Percentiles rank a stretch among this genome's conserved stretches.
phyloP scores from a whole-genome alignment of 2,329 filamentous ascomycete genomes.

The Clathrospora elynae region DNA sequence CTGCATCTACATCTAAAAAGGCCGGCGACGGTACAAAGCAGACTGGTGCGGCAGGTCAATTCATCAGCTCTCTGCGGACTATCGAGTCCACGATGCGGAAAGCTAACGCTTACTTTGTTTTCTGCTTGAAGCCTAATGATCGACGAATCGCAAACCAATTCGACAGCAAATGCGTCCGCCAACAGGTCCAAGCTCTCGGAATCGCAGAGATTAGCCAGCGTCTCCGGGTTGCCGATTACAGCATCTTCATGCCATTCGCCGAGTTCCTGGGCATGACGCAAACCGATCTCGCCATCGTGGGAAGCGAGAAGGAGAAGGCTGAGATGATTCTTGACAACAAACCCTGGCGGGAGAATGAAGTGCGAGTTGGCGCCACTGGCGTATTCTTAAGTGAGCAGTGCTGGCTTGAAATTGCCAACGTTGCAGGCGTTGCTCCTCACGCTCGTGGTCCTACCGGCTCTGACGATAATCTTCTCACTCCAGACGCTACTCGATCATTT shows the following conservation, averaged over 20 bases:
- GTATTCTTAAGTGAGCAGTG: slow-evolving; percentile 95
- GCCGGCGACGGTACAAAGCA: slow-evolving; percentile 54
- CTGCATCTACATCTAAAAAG: slow-evolving; percentile 50
- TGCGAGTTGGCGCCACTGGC: slow-evolving; percentile 86
- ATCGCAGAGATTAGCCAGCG: slow-evolving; percentile 97
- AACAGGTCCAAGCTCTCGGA: slow-evolving; percentile 91
- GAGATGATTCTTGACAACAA: slow-evolving; percentile 91
- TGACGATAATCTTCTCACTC: slow-evolving; percentile 61
- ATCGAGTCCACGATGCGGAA: slow-evolving; percentile 86
- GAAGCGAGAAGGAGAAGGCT: slow-evolving; percentile 88
- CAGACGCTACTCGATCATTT: slow-evolving; percentile 59
- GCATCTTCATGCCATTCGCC: slow-evolving; percentile 90
- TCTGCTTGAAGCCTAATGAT: slow-evolving; percentile 97
- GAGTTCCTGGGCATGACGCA: slow-evolving; percentile 93
- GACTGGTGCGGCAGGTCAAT: slow-evolving; percentile 91
- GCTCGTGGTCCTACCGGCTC: slow-evolving; percentile 36
- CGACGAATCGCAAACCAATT: slow-evolving; percentile 97
- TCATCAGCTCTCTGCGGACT: slow-evolving; percentile 84
- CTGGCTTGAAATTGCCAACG: slow-evolving; percentile 86
- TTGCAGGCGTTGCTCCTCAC: slow-evolving; percentile 63
- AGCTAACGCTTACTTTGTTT: slow-evolving; percentile 93
- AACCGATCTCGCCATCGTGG: slow-evolving; percentile 81
- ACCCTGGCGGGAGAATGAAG: slow-evolving; percentile 90
- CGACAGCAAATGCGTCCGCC: slow-evolving; percentile 96
- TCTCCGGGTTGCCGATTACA: slow-evolving; percentile 91